phyloP scores from a whole-genome alignment of 768 basidiomycete genomes.

The Boletus bicolor region DNA sequence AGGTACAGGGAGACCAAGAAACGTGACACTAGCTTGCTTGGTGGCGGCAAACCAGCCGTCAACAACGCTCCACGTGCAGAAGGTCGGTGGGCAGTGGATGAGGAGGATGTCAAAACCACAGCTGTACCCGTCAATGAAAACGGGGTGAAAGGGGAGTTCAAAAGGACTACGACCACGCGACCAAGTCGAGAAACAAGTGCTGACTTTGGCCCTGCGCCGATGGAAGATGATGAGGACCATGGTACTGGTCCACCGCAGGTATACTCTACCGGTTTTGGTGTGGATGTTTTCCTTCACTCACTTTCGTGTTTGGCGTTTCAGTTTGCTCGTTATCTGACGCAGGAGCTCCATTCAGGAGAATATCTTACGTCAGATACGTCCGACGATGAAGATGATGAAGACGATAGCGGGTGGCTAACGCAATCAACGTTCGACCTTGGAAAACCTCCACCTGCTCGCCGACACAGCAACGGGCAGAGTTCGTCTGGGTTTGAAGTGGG shows the following conservation, averaged over 20 bases:
- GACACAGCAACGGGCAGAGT: conserved; percentile 46
- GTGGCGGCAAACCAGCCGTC: conserved; percentile 78
- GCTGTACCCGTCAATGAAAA: conserved; percentile 20
- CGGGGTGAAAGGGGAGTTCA: conserved; percentile 56
- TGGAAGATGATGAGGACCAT: conserved; percentile 47
- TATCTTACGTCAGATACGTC: conserved; percentile 50
- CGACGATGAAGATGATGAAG: conserved; percentile 58
- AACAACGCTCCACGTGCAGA: conserved; percentile 31
- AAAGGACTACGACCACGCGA: conserved; percentile 42
- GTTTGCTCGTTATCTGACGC: conserved; percentile 79
- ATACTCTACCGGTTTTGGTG: conserved; percentile 6
- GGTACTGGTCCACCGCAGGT: conserved; percentile 46
- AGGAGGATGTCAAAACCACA: conserved; percentile 42
- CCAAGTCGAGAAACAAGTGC: conserved; percentile 52
- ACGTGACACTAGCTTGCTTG: conserved; percentile 74
- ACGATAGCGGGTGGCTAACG: conserved; percentile 78
- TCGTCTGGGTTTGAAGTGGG: conserved; percentile 57
- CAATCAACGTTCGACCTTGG: conserved; percentile 68
- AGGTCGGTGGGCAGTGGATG: conserved; percentile 68
- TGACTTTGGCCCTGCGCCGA: conserved; percentile 58
- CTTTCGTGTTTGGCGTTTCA: conserved; percentile 26
- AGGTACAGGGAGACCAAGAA: conserved; percentile 84
- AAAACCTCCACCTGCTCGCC: conserved; percentile 46
- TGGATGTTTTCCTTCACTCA: not conserved
- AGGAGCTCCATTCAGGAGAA: conserved; percentile 66